These are phyloP conservation scores for Nemania abortiva DNA, from an alignment of 2,329 filamentous ascomycete species.

Conservation along the genomic window DNA sequence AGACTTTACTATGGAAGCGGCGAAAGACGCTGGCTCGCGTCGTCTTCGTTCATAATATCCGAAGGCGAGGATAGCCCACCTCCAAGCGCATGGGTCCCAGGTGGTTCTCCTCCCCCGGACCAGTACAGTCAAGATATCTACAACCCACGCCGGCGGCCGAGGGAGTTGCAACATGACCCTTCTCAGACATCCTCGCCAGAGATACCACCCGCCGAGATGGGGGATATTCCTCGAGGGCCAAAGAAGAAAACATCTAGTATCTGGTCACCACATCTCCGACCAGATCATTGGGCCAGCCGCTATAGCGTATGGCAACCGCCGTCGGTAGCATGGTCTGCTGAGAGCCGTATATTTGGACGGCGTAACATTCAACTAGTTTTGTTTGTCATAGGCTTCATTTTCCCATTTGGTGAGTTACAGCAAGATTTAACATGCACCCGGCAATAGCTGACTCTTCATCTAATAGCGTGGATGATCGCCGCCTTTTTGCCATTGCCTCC, in stretches of 20 bases:
- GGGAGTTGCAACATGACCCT: conserved; percentile 49
- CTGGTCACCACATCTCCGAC: conserved; percentile 79
- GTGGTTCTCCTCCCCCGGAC: conserved; percentile 64
- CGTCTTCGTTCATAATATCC: conserved; percentile 60
- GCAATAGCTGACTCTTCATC: conserved; percentile 36
- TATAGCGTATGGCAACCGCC: conserved; percentile 80
- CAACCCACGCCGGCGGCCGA: conserved; percentile 51
- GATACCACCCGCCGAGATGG: conserved; percentile 51
- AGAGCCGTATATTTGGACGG: conserved; percentile 70
- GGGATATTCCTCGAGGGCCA: conserved; percentile 50
- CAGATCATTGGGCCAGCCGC: conserved; percentile 69
- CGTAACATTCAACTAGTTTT: conserved; percentile 80
- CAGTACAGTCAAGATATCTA: conserved; percentile 55
- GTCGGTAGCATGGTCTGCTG: conserved; percentile 72
- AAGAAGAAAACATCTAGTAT: conserved; percentile 69
- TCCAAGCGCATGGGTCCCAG: conserved; percentile 57
- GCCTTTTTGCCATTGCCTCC: conserved; percentile 78
- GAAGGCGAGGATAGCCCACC: conserved; percentile 62
- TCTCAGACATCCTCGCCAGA: conserved; percentile 59
- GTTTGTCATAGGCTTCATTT: conserved; percentile 82
- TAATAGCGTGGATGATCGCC: conserved; percentile 81
- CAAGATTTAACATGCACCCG: neutral
- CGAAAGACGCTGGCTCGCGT: conserved; percentile 66
- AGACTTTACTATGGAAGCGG: conserved; percentile 79
- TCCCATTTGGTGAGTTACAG: conserved; percentile 73